Base-by-base conservation (phyloP, 208 protist species). In the Acanthamoeba healyi region DNA sequence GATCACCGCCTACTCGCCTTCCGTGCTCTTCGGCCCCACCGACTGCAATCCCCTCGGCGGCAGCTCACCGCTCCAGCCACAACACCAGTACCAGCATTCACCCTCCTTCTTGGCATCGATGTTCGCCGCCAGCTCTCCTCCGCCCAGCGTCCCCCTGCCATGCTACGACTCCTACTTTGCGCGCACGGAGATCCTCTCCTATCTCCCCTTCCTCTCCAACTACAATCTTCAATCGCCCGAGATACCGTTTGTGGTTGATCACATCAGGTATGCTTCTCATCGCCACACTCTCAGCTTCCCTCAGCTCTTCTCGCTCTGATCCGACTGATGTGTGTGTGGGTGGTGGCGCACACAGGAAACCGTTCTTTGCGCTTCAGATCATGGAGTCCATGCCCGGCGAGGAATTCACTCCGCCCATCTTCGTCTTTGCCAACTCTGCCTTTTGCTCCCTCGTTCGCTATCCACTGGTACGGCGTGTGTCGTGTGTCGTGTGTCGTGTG, bases 371-470 rank as follows among this genome's bases (percentile, higher is more conserved):
- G 7, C 44, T 86, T 4, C 77, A 86, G 44, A 86, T 86, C 77
- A 86, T 86, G 77, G 77, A 86, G 77, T 86, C 77, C 15, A 86
- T 86, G 77, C 77, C 77, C 7, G 77, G 77, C 6, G 77, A 86
- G 29, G 77, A 86, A 36, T 86, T 86, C 44, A 86, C 77, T 2
- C 77, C 77, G 19, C 77, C 77, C 77, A 51, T 86, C 42, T 86
- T 86, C 77, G 77, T 86, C 7, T 86, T 58, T 24, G 77, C 77
- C 77, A 86, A 86, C 77, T 61, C 77, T 24, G 38, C 77, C 22
- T 86, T 86, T 26, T 86, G 77, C 44, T 86, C 77, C 17, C 77
- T 86, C 29, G 77, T 86, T 58, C 77, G 77, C n/a, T 86, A 86
- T 19, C 77, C 77, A 19, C 44, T 86, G 77, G 77, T 86, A 86